phyloP scores from a whole-genome alignment of 768 basidiomycete genomes.

The Russula sp. region DNA sequence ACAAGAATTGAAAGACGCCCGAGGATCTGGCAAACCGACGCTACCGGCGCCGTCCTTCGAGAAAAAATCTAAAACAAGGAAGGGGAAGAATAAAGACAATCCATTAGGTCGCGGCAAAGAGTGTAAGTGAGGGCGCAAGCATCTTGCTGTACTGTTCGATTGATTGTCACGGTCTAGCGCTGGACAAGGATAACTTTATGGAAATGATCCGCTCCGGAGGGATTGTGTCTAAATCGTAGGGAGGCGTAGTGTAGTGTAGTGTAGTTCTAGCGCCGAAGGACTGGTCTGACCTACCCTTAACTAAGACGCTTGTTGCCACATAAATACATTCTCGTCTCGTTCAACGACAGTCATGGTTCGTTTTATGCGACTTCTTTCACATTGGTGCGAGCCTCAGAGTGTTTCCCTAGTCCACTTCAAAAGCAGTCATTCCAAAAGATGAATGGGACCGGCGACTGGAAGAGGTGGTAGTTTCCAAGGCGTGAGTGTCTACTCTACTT shows the following conservation, averaged over 20 bases:
- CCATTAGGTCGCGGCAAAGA: constrained; percentile 51
- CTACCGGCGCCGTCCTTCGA: constrained; percentile 59
- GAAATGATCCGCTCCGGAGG: constrained; percentile 79
- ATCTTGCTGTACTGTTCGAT: constrained; percentile 7
- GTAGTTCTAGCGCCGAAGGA: not conserved
- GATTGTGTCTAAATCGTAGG: constrained; percentile 62
- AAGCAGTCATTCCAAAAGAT: constrained; percentile 59
- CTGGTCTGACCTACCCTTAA: constrained; percentile 13
- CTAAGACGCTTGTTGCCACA: not conserved
- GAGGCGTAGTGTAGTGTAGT: not conserved
- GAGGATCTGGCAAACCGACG: constrained; percentile 70
- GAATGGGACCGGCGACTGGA: constrained; percentile 85
- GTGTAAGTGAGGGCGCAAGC: constrained; percentile 36
- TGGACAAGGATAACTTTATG: constrained; percentile 72
- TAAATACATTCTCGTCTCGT: not conserved
- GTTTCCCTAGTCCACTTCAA: constrained; percentile 35
- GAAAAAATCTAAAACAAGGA: constrained; percentile 42
- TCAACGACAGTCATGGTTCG: constrained; percentile 20
- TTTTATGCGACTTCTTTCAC: constrained; percentile 22
- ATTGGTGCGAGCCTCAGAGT: constrained; percentile 7
- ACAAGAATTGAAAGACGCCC: constrained; percentile 52
- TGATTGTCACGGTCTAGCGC: constrained; percentile 34
- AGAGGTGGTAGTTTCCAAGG: constrained; percentile 78
- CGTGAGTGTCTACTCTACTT: constrained; percentile 54
- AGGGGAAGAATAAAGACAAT: constrained; percentile 50